Percentiles rank a stretch among this genome's conserved stretches.
These are phyloP conservation scores for Solanum hybrid DNA, from an alignment of 305 asterid species.

Conservation along the genomic window DNA sequence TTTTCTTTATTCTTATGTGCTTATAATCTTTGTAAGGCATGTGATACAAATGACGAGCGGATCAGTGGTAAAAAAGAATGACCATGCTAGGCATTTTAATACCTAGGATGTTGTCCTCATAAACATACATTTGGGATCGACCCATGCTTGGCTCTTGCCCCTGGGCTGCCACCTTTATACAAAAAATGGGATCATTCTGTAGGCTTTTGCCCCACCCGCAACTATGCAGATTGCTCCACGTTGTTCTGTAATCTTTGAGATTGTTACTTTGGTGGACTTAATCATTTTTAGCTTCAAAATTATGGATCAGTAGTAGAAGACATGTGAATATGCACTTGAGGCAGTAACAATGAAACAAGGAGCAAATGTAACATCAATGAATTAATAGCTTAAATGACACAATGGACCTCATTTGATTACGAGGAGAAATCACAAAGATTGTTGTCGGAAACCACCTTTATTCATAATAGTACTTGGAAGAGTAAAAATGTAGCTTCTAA, in stretches of 20 bases:
- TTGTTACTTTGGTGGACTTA: background rate
- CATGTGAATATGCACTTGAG: background rate
- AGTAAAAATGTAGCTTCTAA: background rate
- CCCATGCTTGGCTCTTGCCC: background rate
- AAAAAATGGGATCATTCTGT: background rate
- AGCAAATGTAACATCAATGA: background rate
- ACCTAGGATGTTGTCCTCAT: background rate
- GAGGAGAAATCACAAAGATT: background rate
- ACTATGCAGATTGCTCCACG: background rate
- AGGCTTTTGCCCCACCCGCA: background rate
- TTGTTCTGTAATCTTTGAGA: background rate
- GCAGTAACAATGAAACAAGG: background rate
- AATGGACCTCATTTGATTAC: background rate
- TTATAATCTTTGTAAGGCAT: background rate
- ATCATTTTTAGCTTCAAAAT: background rate
- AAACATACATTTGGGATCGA: background rate
- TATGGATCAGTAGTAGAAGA: background rate
- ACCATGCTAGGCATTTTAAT: background rate
- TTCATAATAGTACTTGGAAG: background rate
- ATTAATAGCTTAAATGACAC: too few species aligned
- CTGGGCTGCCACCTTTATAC: background rate
- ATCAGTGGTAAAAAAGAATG: background rate
- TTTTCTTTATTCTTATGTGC: background rate
- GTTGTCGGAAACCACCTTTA: background rate
- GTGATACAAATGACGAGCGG: background rate